phyloP scores from a whole-genome alignment of 345 rosid species.

The Carallia brachiata region DNA sequence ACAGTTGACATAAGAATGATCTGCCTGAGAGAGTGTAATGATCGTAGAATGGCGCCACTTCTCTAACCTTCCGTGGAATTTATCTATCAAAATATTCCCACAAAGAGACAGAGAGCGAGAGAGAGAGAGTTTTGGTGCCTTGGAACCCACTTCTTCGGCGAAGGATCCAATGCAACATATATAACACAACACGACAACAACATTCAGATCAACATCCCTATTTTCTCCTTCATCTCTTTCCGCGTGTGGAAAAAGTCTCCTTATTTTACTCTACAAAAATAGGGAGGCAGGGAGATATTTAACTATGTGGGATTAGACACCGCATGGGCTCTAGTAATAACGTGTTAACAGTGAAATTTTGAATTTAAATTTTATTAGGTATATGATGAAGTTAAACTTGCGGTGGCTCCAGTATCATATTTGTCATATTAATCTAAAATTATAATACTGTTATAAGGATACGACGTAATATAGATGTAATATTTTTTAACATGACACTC shows the following conservation, averaged over 20 bases:
- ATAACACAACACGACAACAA: constrained; percentile 6
- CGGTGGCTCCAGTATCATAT: no score
- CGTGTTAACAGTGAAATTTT: no score
- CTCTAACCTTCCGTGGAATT: constrained; percentile 31
- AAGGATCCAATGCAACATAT: constrained; percentile 78
- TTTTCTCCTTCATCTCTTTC: not conserved
- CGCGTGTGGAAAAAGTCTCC: constrained; percentile 21
- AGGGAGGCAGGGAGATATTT: constrained; percentile 3
- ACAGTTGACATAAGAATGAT: not conserved
- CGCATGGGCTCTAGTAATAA: no score
- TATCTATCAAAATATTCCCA: constrained; percentile 27
- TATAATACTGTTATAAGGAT: no score
- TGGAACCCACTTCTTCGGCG: constrained; percentile 49
- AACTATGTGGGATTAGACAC: not conserved
- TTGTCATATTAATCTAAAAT: no score
- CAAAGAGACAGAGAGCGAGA: constrained; percentile 8
- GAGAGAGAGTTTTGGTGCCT: constrained; percentile 20
- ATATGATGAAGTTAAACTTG: no score
- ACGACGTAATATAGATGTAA: no score
- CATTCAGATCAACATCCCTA: constrained; percentile 12
- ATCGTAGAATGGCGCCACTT: not conserved
- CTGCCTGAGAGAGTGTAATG: constrained; percentile 1
- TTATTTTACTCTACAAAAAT: constrained; percentile 11
- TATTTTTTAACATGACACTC: no score
- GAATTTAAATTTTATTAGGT: no score